Percentiles rank a stretch among this genome's conserved stretches.
These are phyloP conservation scores for Neocatenulostroma microsporum DNA, from an alignment of 2,329 filamentous ascomycete genomes.

Conservation along the genomic window DNA sequence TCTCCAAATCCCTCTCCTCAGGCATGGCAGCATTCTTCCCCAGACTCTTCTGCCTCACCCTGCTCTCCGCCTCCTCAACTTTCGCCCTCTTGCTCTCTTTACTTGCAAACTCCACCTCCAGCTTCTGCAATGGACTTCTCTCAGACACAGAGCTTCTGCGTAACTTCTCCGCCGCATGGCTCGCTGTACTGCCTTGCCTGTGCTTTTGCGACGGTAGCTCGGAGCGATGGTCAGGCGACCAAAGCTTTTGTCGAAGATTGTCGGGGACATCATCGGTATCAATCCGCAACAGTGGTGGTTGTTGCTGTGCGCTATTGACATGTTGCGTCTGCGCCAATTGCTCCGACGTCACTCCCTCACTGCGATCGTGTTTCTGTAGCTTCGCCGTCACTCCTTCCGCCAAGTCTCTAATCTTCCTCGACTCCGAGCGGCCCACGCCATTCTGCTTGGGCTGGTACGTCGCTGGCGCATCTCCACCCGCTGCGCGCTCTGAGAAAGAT, in stretches of 20 bases:
- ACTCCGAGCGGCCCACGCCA: conserved; percentile 9
- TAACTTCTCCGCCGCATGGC: conserved; percentile 11
- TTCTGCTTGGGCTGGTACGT: conserved; percentile 8
- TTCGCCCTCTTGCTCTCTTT: conserved; percentile 91
- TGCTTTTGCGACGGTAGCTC: conserved; percentile 9
- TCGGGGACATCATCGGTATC: conserved; percentile 23
- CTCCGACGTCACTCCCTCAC: neutral
- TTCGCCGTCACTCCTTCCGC: conserved; percentile 6
- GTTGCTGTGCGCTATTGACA: conserved; percentile 10
- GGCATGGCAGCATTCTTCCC: conserved; percentile 3
- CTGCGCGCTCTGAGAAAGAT: conserved; percentile 24
- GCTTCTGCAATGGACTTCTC: conserved; percentile 82
- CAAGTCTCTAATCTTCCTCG: conserved; percentile 12
- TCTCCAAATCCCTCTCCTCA: conserved; percentile 9
- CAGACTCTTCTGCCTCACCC: conserved; percentile 51
- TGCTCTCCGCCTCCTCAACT: conserved; percentile 71
- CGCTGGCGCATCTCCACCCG: neutral
- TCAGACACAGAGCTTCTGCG: conserved; percentile 60
- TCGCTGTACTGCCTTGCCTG: conserved; percentile 17
- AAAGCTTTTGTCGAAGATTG: conserved; percentile 23
- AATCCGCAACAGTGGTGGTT: conserved; percentile 13
- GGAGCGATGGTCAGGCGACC: conserved; percentile 24
- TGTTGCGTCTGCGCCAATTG: conserved; percentile 10
- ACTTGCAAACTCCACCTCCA: conserved; percentile 83
- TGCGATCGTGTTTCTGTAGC: conserved; percentile 7